phyloP scores from a whole-genome alignment of 805 yeast genomes.

The Myxozyma udenii region DNA sequence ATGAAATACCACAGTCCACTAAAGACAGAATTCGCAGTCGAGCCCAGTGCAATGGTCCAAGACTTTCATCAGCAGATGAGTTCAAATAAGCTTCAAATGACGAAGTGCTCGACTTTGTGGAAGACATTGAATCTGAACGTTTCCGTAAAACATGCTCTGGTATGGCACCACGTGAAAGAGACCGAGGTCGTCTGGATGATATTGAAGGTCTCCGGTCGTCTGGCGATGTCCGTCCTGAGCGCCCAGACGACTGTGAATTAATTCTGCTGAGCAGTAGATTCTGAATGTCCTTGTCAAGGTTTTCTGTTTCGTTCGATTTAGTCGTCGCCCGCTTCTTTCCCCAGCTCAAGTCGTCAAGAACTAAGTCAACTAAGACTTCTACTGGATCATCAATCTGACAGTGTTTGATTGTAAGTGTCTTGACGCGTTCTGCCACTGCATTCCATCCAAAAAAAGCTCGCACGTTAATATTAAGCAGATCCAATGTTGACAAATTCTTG shows the following conservation, averaged over 20 bases:
- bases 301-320: background rate
- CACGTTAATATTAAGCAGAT: conserved; percentile 58
- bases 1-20: conserved; percentile 42
- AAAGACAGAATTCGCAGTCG: conserved; percentile 44
- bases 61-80: conserved; percentile 28
- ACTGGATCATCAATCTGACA: conserved; percentile 51
- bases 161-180: conserved; percentile 5
- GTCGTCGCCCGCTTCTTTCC: conserved; percentile 39
- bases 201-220: background rate
- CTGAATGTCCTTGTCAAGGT: background rate
- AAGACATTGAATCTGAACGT: conserved; percentile 11
- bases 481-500: conserved; percentile 60
- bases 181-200: conserved; percentile 5
- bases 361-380: conserved; percentile 48
- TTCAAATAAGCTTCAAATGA: conserved; percentile 14
- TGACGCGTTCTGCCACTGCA: conserved; percentile 50
- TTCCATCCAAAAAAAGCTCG: conserved; percentile 68
- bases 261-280: background rate
- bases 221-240: background rate
- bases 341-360: conserved; percentile 51
- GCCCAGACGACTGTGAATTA: background rate
- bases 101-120: conserved; percentile 29
- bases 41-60: conserved; percentile 38
- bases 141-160: background rate
- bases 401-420: conserved; percentile 54